Base-by-base conservation (phyloP, 1,284 basidiomycete species). In the Fistulinella staudtii region DNA sequence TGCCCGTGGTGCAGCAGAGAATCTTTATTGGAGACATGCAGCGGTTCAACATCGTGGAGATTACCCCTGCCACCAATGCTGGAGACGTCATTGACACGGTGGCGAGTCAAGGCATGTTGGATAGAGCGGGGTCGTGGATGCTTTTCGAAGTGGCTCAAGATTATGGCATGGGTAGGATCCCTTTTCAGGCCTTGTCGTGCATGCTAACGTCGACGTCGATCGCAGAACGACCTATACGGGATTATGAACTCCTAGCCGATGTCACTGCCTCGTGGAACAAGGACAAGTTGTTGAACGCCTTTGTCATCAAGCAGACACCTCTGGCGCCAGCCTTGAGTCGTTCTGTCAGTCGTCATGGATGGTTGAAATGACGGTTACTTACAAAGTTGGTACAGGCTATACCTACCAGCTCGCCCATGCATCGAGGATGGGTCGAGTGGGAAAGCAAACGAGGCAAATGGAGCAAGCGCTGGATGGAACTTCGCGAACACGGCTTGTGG, bases 391-490 rank as follows among this genome's bases (percentile, higher is more conserved):
- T 14, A 15, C 53, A 88, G 84, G 76, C 76, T 36, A 75, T 92
- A 33, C 89, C 89, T 6, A 68, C 76, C 1, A 80, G 75, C 52
- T 81, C 87, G 4, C 90, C 90, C 5, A 76, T 71, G 18, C 72
- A 77, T 58, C 75, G 80, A 34, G 82, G 83, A 5, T 92, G 82
- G 62, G 79, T 94, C 14, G 87, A 93, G 63, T 85, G 83, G 74
- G 89, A 94, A 69, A 74, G 73, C 42, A 93, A 92, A 68, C 80
- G 84, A 47, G 91, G 91, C 30, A 94, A 94, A 66, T 96, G 93
- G 93, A 82, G 73, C 47, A 95, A 93, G 66, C 79, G 90, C 22
- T 93, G 83, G 79, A 72, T 95, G 56, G 81, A 86, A 58, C 76
- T 94, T 22, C 77, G 85, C 33, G 89, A 93, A 57, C 89, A 93